Base-by-base conservation (phyloP, 1,284 basidiomycete genomes). In the Dichomitus squalens region DNA sequence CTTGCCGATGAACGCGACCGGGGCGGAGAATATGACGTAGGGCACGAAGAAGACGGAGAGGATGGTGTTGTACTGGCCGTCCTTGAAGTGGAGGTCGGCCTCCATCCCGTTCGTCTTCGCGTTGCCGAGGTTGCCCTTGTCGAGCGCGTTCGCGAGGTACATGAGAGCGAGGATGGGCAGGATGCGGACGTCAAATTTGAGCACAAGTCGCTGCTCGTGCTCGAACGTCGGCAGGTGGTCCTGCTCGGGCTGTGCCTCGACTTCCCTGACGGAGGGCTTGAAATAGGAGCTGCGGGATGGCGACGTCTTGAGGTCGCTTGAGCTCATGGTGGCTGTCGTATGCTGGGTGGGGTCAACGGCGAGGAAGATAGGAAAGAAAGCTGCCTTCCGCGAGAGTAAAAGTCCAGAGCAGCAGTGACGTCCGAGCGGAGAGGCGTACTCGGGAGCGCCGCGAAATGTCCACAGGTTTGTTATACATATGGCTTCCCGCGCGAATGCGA, bases 91-190 rank as follows among this genome's bases (percentile, higher is more conserved):
- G 18, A 68, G 65, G 56, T 58, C 56, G 2, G 5, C 21, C 39
- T 58, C 56, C 50, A 58, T 75, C 5, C 78, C 77, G 48, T 77
- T 80, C 1, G 80, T 81, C 61, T 82, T 79, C 18, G 82, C 82
- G 66, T 84, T 83, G 5, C 77, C 80, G 14, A 83, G 77, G 60
- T 83, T 83, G 7, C 80, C 79, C 69, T 81, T 81, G 66, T 83
- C 81, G 43, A 84, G 68, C 12, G 81, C 80, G 68, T 81, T 81
- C 57, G 75, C 77, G 16, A 80, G 68, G 61, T 80, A 80, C 77
- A 78, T 79, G 66, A 55, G 36, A 12, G 56, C 51, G 39, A 58
- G 56, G 14, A 58, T 31, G 23, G 56, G 56, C 21, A 58, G 56
- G 40, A 58, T 58, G 33, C 40, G 56, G 9, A 53, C 12, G 51